Evolutionary conservation across 768 basidiomycete species (phyloP), one percentile per base, ranked within the genome.

Genomic region (Collybia nuda): DNA sequence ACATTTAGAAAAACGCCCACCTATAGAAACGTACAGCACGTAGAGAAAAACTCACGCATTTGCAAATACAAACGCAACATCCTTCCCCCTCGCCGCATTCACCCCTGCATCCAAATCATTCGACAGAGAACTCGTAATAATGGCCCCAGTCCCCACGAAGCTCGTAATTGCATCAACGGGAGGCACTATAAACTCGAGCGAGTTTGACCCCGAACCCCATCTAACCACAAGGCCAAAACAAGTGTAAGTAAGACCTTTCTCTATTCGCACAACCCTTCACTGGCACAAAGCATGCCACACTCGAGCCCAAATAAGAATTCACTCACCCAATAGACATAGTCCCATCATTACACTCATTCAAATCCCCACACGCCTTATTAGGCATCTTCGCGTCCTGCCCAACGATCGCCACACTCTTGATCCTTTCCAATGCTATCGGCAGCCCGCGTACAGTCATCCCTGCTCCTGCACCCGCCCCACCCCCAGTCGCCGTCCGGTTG

Each of bases 21-120:
- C 24, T n/a, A n/a, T n/a, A n/a, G n/a, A n/a, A n/a, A n/a, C 24
- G 24, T 26, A 26, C 24, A 3, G 15, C 3, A 7, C 11, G 32
- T 2, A n/a, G 2, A 26, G 12, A 4, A 2, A 50, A 18, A 67
- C 75, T 55, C 55, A 78, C 67, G 32, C 78, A 52, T 84, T 82
- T 32, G 77, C 80, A 54, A 84, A 81, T 4, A 86, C 84, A 18
- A 84, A 72, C 4, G 78, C 78, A 11, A 82, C 75, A 43, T 87
- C 82, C 40, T 77, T 76, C 6, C 73, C 72, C 39, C 53, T 57
- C 0, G 79, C 80, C 39, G 74, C 76, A 28, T 63, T 63, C 5
- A 62, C 56, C 7, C 69, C 78, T 12, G 58, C 65, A 8, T 64
- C 56, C 7, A 74, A 53, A 48, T 80, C 70, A 44, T 80, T 78